phyloP scores from a whole-genome alignment of 495 filamentous ascomycete species.

The Apiosordaria backusii region DNA sequence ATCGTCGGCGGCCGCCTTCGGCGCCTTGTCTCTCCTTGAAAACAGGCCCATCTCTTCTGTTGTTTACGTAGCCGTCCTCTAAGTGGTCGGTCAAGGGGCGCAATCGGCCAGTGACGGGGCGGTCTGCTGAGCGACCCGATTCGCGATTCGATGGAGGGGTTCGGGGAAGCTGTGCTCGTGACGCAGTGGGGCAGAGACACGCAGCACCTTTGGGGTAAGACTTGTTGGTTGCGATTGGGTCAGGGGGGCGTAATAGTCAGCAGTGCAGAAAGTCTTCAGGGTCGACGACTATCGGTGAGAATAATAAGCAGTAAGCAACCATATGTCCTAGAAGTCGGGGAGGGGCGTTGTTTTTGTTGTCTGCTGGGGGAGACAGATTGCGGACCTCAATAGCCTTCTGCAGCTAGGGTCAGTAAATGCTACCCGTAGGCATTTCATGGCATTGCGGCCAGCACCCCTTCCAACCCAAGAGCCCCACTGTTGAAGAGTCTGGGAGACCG shows the following conservation, averaged over 20 bases:
- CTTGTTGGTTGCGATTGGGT: slow-evolving; percentile 14
- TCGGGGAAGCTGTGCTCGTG: slow-evolving; percentile 17
- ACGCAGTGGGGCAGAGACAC: slow-evolving; percentile 19
- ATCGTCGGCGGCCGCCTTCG: slow-evolving; percentile 37
- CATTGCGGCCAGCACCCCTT: neutral
- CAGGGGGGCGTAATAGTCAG: slow-evolving; percentile 1
- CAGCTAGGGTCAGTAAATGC: neutral
- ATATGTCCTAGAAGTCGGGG: neutral
- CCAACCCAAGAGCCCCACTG: neutral
- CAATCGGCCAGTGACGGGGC: slow-evolving; percentile 20
- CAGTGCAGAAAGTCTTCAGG: neutral
- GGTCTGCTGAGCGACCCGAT: slow-evolving; percentile 17
- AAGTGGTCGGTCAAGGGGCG: slow-evolving; percentile 13
- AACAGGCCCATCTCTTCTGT: slow-evolving; percentile 48
- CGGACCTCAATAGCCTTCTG: neutral
- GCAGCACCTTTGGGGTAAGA: neutral
- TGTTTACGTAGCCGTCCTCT: slow-evolving; percentile 10
- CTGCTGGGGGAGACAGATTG: neutral
- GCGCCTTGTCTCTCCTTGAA: slow-evolving; percentile 46
- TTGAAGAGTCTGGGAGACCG: neutral
- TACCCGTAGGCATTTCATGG: neutral
- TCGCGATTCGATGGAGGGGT: slow-evolving; percentile 13
- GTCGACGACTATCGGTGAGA: neutral
- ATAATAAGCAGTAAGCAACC: neutral
- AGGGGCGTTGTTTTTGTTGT: neutral